Evolutionary conservation across 345 rosid species (phyloP), one percentile per base, ranked within the genome.

Genomic region (Salix suchowensis): DNA sequence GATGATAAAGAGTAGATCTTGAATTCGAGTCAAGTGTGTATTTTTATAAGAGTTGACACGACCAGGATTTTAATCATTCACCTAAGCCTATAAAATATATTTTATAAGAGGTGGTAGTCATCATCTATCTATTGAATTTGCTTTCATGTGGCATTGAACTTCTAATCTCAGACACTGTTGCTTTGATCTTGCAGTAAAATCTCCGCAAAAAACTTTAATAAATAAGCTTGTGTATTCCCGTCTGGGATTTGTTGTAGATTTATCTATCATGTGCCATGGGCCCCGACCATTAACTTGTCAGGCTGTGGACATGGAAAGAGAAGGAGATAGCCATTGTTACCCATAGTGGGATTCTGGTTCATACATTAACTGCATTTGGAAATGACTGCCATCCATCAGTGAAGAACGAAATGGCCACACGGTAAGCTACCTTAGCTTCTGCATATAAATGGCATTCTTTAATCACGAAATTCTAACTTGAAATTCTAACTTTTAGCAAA

Each of bases 271-370:
- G 55, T 12, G 40, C 26, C 44, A 30, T 54, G 26, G 71, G 66
- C 67, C 77, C 70, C 44, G 68, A 44, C 67, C 52, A 19, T 69
- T 68, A 34, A 9, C 46, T 79, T 79, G 73, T 58, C 88, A 96
- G 99, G 99, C 84, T 93, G 86, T 96, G 94, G 94, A 93, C 97
- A 70, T 85, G 97, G 84, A 88, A 87, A 83, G 98, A 96, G 84
- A 96, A 91, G 83, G 98, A 96, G 92, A 96, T 96, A 85, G 99
- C 96, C 30, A 84, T 93, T 76, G 97, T 96, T 80, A 93, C 98
- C 67, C 99, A 96, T 72, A 90, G 98, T 69, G 98, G 98, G 48
- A 91, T 96, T 88, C 88, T 96, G 91, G 87, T 77, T 81, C 98
- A 92, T 79, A 87, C 97, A 42, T 82, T 92, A 75, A 85, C 80